Base-by-base conservation (phyloP, 768 basidiomycete species). In the Dentipellis sp. region DNA sequence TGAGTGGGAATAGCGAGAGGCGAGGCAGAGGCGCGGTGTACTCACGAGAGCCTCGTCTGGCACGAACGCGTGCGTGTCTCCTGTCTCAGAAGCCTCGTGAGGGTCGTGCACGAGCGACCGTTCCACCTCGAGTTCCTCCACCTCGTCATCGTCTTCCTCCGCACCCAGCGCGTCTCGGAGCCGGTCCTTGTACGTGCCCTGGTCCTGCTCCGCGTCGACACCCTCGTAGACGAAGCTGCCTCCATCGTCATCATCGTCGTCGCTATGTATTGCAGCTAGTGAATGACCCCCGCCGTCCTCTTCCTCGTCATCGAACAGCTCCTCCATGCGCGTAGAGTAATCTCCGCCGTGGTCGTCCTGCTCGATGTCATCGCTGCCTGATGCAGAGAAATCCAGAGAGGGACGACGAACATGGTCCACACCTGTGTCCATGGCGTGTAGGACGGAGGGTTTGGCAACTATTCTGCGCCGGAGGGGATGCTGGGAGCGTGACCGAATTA, bases 221-320 rank as follows among this genome's bases (percentile, higher is more conserved):
- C 89, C 91, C 29, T 76, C 75, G 64, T 92, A 94, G 29, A 91
- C 58, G 62, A 93, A 93, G 0, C 71, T 81, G 34, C 78, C 82
- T 0, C 74, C 75, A 4, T 78, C 75, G 3, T 74, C 73, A 16
- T 67, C 69, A 21, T 63, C 66, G 4, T 64, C 64, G 12, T 67
- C 67, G 10, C 58, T 59, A 36, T 61, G 65, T 4, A 58, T 58
- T 17, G 37, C 57, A 29, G 39, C 48, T 52, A 11, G 45, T 47
- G 22, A 3, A 29, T 14, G 21, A 11, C 16, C 21, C 19, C 17
- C 34, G 10, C 48, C 12, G 9, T 53, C 55, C 10, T 66, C 64
- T 16, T 69, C 70, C 19, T 67, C 70, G 60, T 72, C 71, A 55
- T 73, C 75, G 62, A 87, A 75, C 16, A 87, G 71, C 62, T 88